Percentiles rank a stretch among this genome's conserved stretches.
These are phyloP conservation scores for Neonectria sp. DNA, from an alignment of 2,329 filamentous ascomycete species.

Conservation along the genomic window DNA sequence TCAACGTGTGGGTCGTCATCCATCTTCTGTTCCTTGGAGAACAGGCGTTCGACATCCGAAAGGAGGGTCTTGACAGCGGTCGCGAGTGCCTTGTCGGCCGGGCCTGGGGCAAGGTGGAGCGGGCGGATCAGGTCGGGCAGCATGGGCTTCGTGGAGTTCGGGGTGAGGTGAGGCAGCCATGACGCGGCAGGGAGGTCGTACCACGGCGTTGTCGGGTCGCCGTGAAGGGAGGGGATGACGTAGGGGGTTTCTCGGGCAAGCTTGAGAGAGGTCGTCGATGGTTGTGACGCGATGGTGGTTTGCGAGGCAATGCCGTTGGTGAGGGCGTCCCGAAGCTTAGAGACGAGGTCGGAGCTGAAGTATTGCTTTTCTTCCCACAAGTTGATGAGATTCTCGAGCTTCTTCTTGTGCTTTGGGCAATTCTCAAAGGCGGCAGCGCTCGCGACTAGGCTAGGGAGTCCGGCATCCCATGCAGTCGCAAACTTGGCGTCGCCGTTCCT, in stretches of 20 bases:
- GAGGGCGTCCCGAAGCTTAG: conserved; percentile 72
- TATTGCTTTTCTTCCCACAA: conserved; percentile 81
- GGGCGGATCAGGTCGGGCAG: conserved; percentile 79
- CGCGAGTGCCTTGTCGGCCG: conserved; percentile 76
- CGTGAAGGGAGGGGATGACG: conserved; percentile 82
- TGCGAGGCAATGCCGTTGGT: conserved; percentile 55
- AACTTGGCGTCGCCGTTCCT: conserved; percentile 67
- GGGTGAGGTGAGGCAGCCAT: conserved; percentile 83
- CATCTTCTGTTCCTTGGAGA: conserved; percentile 64
- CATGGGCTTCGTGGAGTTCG: conserved; percentile 82
- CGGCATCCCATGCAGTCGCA: conserved; percentile 69
- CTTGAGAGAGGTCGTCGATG: conserved; percentile 50
- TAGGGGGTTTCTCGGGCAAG: conserved; percentile 74
- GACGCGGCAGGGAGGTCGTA: conserved; percentile 88
- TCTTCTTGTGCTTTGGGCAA: conserved; percentile 76
- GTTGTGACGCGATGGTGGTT: conserved; percentile 36
- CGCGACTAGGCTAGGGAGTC: conserved; percentile 74
- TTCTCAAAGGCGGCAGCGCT: conserved; percentile 70
- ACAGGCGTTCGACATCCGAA: conserved; percentile 78
- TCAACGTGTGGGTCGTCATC: conserved; percentile 69
- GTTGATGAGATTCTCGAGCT: conserved; percentile 74
- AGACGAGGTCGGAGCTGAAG: conserved; percentile 68
- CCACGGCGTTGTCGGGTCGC: conserved; percentile 80
- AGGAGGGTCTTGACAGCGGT: conserved; percentile 80
- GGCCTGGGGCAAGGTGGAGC: conserved; percentile 77